Evolutionary conservation across 768 basidiomycete species (phyloP), one percentile per base, ranked within the genome.

Genomic region (Melanogaster broomeanus): DNA sequence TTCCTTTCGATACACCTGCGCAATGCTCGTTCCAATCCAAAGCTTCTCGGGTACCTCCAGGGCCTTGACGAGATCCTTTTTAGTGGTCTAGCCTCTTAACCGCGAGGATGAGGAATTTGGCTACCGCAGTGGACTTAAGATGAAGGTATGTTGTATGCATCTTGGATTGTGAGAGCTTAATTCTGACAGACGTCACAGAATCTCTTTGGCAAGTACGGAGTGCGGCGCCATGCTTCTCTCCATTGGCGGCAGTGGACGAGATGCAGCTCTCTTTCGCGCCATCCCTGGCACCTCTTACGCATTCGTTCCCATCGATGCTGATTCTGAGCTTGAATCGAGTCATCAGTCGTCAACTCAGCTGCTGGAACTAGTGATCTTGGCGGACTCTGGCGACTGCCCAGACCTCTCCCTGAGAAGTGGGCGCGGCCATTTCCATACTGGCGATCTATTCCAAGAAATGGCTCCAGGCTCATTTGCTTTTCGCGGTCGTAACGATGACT

Each of bases 161-260:
- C 58, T 58, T 46, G 52, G 52, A 46, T 51, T 58, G 24, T 44
- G 13, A 45, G 33, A 21, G 47, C 33, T 47, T 59, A 34, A 42
- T 59, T 52, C 57, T 72, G 55, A 71, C 19, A 6, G 27, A 25
- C 31, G 53, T 44, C 52, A 34, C 62, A 88, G 84, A 91, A 90
- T 64, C 74, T 88, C 16, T 91, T 90, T 63, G 90, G 90, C n/a
- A 16, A 88, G 82, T 66, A 92, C 90, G 2, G 90, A 92, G 74
- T 80, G 86, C 53, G 88, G 87, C 37, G 84, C 80, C 1, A 87
- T 87, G 77, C 72, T 92, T 47, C 64, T 83, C 24, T 85, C 87
- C 12, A 60, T 74, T 39, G 84, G 83, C 39, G 80, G 77, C 30
- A 69, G 72, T 47, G 82, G 78, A 34, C 72, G 69, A 42, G 74